Evolutionary conservation across 768 basidiomycete species (phyloP).

Genomic region (Grammothele lineata): DNA sequence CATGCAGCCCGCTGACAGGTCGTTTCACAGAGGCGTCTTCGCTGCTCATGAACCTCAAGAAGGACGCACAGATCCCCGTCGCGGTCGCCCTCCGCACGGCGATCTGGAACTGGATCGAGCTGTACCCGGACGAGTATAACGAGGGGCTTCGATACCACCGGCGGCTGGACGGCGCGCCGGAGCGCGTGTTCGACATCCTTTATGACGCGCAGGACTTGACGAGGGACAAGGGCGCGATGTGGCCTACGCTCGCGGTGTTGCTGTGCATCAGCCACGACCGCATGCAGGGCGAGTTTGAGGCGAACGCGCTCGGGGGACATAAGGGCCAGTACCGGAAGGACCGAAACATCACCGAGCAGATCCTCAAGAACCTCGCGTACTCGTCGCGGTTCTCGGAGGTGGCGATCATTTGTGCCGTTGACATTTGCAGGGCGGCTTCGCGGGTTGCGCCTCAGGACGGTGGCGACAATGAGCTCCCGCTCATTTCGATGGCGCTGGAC

Average conservation of each 20-base stretch:
- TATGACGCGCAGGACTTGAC: constrained; percentile 41
- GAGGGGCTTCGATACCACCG: constrained; percentile 61
- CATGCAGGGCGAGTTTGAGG: constrained; percentile 52
- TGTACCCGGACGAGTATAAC: constrained; percentile 74
- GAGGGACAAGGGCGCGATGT: constrained; percentile 47
- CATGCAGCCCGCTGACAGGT: too few relatives aligned
- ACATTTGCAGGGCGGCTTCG: constrained; percentile 72
- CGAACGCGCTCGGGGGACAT: constrained; percentile 10
- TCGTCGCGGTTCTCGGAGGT: constrained; percentile 53
- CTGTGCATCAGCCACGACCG: constrained; percentile 74
- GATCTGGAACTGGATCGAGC: constrained; percentile 88
- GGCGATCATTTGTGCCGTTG: constrained; percentile 67
- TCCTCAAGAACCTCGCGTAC: constrained; percentile 52
- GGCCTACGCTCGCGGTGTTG: constrained; percentile 78
- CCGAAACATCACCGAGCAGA: constrained; percentile 55
- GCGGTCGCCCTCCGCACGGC: constrained; percentile 70
- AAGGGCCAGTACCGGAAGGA: constrained; percentile 28
- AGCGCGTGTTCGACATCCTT: constrained; percentile 81
- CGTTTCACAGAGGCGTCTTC: constrained; percentile 68
- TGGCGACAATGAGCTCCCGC: constrained; percentile 50
- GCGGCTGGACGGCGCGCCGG: constrained; percentile 73
- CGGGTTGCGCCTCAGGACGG: constrained; percentile 31
- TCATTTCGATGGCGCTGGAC: constrained; percentile 65
- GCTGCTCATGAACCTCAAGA: constrained; percentile 76
- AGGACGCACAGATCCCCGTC: constrained; percentile 66